A percentile compares a stretch with the other conserved stretches of the same genome.
phyloP scores from a whole-genome alignment of 1,139 yeast species.

The Pichia sp. region DNA sequence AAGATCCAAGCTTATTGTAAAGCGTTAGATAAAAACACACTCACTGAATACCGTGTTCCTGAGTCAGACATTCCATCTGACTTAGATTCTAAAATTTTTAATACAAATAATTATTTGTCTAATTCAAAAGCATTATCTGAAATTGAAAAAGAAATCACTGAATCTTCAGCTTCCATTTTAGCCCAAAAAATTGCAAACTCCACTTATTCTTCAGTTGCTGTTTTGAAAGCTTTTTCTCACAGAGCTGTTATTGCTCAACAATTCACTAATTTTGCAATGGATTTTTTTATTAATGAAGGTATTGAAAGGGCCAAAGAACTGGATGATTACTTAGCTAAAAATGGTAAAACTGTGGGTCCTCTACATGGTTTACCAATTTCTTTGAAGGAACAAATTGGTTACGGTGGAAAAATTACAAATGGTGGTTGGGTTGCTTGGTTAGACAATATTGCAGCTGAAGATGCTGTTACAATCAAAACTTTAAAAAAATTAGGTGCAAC shows the following conservation, averaged over 20 bases:
- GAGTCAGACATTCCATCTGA: constrained; percentile 38
- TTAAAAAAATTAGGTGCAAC: constrained; percentile 63
- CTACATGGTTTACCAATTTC: constrained; percentile 78
- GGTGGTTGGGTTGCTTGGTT: constrained; percentile 57
- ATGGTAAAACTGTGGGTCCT: constrained; percentile 64
- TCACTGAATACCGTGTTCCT: constrained; percentile 38
- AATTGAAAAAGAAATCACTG: constrained; percentile 44
- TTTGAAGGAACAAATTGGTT: constrained; percentile 64
- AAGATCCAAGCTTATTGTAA: constrained; percentile 44
- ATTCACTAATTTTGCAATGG: constrained; percentile 53
- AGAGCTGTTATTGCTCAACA: constrained; percentile 44
- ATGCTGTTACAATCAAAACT: constrained; percentile 45
- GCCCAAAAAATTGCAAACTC: constrained; percentile 34
- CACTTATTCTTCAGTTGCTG: constrained; percentile 34
- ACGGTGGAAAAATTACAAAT: constrained; percentile 50
- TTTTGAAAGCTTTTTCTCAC: constrained; percentile 39
- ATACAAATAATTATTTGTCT: constrained; percentile 40
- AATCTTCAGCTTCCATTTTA: constrained; percentile 36
- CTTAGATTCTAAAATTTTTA: constrained; percentile 38
- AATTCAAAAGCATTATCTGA: constrained; percentile 39
- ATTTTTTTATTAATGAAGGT: constrained; percentile 52
- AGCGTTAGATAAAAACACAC: constrained; percentile 36
- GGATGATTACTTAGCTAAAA: constrained; percentile 43
- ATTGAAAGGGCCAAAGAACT: constrained; percentile 46
- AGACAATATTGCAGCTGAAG: constrained; percentile 42